A percentile compares a stretch with the other conserved stretches of the same genome.
phyloP scores from a whole-genome alignment of 257 asterid genomes.

The Petunia secreta region DNA sequence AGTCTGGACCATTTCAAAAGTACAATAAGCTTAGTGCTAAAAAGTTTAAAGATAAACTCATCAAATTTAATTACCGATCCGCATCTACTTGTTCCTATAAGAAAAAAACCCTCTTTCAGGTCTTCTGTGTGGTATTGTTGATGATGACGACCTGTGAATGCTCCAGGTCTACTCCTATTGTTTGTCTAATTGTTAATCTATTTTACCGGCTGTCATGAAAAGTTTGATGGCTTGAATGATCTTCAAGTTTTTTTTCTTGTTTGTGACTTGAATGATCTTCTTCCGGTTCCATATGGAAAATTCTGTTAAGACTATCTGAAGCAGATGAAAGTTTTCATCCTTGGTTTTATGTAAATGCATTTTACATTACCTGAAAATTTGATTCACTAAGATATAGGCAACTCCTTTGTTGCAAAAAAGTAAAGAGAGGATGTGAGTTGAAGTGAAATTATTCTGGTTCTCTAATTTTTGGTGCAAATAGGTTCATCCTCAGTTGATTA shows the following conservation, averaged over 20 bases:
- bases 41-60: no score
- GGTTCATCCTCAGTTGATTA: background rate
- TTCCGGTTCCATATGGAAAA: background rate
- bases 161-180: background rate
- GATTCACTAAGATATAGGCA: background rate
- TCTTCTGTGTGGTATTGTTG: background rate
- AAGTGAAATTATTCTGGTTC: no score
- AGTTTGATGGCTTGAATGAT: background rate
- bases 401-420: no score
- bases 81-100: background rate
- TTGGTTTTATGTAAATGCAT: background rate
- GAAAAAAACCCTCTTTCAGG: background rate
- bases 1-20: no score
- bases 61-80: no score
- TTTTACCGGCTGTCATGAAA: background rate
- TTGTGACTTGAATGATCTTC: background rate
- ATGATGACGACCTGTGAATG: background rate
- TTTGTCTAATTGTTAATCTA: background rate
- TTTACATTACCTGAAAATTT: background rate
- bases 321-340: background rate
- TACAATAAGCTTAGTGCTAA: no score
- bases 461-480: background rate
- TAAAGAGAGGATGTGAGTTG: no score
- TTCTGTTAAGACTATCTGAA: background rate
- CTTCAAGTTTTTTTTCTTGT: background rate